phyloP scores from a whole-genome alignment of 2,329 filamentous ascomycete genomes.

The Aspergillus sp. region DNA sequence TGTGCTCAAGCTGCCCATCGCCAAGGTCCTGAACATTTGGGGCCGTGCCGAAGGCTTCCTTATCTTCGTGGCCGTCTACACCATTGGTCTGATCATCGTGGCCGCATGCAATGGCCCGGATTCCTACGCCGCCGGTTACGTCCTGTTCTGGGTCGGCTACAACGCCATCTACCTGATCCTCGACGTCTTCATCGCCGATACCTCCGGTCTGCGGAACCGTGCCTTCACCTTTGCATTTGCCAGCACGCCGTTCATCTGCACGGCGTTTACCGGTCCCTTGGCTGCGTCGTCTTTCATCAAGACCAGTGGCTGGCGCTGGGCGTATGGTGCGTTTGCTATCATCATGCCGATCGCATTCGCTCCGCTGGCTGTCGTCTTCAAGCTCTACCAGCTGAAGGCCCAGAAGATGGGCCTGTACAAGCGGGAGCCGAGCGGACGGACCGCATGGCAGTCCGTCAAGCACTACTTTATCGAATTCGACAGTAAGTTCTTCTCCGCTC shows the following conservation, averaged over 20 bases:
- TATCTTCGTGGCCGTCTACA: conserved; percentile 47
- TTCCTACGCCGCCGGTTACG: conserved; percentile 62
- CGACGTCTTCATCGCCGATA: conserved; percentile 62
- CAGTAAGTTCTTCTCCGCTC: conserved; percentile 29
- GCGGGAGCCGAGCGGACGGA: conserved; percentile 45
- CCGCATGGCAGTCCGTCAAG: conserved; percentile 44
- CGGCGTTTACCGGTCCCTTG: conserved; percentile 54
- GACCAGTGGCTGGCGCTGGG: conserved; percentile 58
- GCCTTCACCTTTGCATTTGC: conserved; percentile 60
- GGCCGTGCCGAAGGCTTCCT: conserved; percentile 60
- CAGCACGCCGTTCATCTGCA: conserved; percentile 60
- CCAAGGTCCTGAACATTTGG: conserved; percentile 62
- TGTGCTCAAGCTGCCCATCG: conserved; percentile 59
- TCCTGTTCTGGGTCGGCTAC: conserved; percentile 60
- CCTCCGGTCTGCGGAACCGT: conserved; percentile 58
- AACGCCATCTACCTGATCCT: conserved; percentile 56
- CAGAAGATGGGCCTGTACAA: conserved; percentile 51
- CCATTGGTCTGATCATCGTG: conserved; percentile 57
- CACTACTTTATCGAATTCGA: conserved; percentile 65
- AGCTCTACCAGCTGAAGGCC: conserved; percentile 58
- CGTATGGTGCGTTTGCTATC: conserved; percentile 60
- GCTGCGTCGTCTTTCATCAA: conserved; percentile 52
- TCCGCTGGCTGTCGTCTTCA: conserved; percentile 56
- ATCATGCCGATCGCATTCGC: conserved; percentile 55
- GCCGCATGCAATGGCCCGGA: conserved; percentile 59